phyloP scores from a whole-genome alignment of 306 rosid species.

The Lupinus albus region DNA sequence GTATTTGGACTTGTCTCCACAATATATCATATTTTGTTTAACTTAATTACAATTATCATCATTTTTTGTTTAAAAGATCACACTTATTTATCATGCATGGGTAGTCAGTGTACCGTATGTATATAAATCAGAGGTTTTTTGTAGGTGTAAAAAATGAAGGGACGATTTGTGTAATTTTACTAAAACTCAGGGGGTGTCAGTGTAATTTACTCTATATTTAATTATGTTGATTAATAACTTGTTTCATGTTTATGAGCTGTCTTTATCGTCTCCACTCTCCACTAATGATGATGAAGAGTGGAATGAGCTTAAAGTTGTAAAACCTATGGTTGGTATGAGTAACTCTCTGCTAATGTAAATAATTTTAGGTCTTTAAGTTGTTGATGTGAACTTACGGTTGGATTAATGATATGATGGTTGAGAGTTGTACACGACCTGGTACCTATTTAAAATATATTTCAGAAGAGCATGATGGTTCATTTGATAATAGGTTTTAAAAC shows the following conservation, averaged over 20 bases:
- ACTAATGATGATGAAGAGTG: background rate
- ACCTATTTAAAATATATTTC: slow-evolving; percentile 21
- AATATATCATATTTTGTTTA: too few relatives aligned
- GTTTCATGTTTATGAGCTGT: background rate
- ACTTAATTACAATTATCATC: too few relatives aligned
- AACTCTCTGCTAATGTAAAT: background rate
- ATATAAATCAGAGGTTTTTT: too few relatives aligned
- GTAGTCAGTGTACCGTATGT: too few relatives aligned
- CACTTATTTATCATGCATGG: too few relatives aligned
- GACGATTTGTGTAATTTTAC: too few relatives aligned
- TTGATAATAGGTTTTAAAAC: slow-evolving; percentile 10
- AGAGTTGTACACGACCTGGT: background rate
- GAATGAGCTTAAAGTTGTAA: background rate
- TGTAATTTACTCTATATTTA: too few relatives aligned
- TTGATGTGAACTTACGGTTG: background rate
- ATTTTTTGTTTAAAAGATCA: too few relatives aligned
- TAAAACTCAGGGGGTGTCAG: too few relatives aligned
- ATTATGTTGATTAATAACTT: background rate
- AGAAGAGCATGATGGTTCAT: slow-evolving; percentile 15
- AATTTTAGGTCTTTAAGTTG: background rate
- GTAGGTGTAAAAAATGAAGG: too few relatives aligned
- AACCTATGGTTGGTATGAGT: slow-evolving; percentile 1
- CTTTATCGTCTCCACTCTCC: slow-evolving; percentile 22
- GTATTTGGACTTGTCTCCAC: too few relatives aligned
- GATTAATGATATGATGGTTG: slow-evolving; percentile 2